phyloP scores from a whole-genome alignment of 257 asterid species.

The Solanum tarijense region DNA sequence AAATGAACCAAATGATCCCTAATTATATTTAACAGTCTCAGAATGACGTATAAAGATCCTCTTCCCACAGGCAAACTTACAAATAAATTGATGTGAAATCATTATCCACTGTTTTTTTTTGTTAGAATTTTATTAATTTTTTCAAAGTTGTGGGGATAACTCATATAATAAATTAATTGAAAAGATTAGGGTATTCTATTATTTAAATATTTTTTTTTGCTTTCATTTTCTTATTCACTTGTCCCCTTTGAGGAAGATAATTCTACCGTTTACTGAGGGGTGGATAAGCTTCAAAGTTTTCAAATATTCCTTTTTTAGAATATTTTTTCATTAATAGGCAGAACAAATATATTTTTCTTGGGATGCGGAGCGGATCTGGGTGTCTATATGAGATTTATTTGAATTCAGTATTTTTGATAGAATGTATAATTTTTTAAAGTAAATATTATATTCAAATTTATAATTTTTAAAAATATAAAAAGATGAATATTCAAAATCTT shows the following conservation, averaged over 20 bases:
- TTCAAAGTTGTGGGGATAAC: not conserved
- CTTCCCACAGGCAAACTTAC: not conserved
- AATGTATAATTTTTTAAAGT: too few species aligned
- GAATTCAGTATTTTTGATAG: not conserved
- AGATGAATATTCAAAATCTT: too few species aligned
- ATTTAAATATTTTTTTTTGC: not conserved
- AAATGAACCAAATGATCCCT: not conserved
- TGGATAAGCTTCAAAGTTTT: not conserved
- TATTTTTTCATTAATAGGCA: not conserved
- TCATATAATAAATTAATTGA: not conserved
- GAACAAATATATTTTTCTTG: not conserved
- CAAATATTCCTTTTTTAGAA: not conserved
- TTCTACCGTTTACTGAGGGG: not conserved
- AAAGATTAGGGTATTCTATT: not conserved
- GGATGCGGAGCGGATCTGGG: accelerated
- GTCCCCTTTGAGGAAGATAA: not conserved
- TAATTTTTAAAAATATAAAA: too few species aligned
- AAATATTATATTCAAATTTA: too few species aligned
- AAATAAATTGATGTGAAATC: not conserved
- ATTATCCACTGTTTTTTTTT: not conserved
- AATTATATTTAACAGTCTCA: not conserved
- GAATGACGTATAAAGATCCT: not conserved
- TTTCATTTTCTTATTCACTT: not conserved
- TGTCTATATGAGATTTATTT: not conserved
- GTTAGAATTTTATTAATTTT: not conserved